Evolutionary conservation across 169 alveolate species (phyloP).

Genomic region (Condylostoma magnum): DNA sequence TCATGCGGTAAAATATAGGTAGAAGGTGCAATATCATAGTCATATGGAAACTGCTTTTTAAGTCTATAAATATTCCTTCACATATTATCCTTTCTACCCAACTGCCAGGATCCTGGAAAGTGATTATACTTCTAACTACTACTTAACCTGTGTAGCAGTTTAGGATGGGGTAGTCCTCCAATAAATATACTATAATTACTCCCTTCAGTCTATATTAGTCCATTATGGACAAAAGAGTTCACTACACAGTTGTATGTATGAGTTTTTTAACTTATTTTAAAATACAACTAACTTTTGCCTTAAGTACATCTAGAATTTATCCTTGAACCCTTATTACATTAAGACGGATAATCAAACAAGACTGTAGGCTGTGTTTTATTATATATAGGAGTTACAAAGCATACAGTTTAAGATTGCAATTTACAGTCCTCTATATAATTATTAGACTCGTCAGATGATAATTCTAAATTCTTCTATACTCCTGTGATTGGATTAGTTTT

Average conservation of each 20-base stretch:
- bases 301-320: constrained; percentile 3
- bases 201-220: constrained; percentile 35
- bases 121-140: constrained; percentile 63
- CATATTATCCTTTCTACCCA: constrained; percentile 65
- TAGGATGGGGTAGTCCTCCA: constrained; percentile 44
- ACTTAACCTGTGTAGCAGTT: constrained; percentile 36
- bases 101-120: constrained; percentile 66
- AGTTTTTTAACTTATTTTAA: constrained; percentile 43
- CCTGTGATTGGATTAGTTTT: too few relatives aligned
- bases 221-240: constrained; percentile 45
- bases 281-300: constrained; percentile 29
- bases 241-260: constrained; percentile 51
- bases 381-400: constrained; percentile 11
- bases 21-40: constrained; percentile 43
- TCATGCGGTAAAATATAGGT: constrained; percentile 57
- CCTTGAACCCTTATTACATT: constrained; percentile 16
- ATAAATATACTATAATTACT: constrained; percentile 32
- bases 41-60: constrained; percentile 34
- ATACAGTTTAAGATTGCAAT: too few relatives aligned
- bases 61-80: constrained; percentile 48
- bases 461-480: too few relatives aligned
- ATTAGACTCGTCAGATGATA: too few relatives aligned
- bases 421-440: too few relatives aligned
- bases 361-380: constrained; percentile 37
- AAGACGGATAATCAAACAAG: constrained; percentile 47